These are phyloP conservation scores for Colletotrichum sp. DNA, from an alignment of 2,329 filamentous ascomycete species.

Conservation along the genomic window DNA sequence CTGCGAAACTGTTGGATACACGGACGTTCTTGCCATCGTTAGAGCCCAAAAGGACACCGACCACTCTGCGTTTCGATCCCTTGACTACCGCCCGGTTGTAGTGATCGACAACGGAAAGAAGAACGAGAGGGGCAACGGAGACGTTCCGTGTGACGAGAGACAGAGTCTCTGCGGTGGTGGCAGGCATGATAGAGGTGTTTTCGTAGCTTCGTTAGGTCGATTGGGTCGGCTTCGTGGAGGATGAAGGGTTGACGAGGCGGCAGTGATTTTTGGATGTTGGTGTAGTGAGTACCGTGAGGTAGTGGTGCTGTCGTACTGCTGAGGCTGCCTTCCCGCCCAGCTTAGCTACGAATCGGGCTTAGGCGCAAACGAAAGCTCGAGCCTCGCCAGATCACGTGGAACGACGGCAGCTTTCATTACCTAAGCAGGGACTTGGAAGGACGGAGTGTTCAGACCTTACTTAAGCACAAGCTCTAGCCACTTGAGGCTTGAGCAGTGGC, in stretches of 20 bases:
- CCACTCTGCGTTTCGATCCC: slow-evolving; percentile 84
- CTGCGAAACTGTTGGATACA: slow-evolving; percentile 98
- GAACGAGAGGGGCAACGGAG: slow-evolving; percentile 95
- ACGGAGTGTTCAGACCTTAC: not conserved
- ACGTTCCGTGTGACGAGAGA: slow-evolving; percentile 94
- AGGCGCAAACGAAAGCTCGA: slow-evolving; percentile 22
- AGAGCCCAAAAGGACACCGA: slow-evolving; percentile 92
- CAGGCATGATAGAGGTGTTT: slow-evolving; percentile 72
- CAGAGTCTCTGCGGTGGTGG: slow-evolving; percentile 95
- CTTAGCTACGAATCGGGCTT: slow-evolving; percentile 21
- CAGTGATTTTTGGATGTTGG: slow-evolving; percentile 1
- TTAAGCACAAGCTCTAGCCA: not conserved
- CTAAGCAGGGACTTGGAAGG: not conserved
- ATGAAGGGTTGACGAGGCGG: slow-evolving; percentile 1
- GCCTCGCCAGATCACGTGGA: slow-evolving; percentile 22
- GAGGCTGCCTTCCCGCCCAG: slow-evolving; percentile 30
- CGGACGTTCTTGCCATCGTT: slow-evolving; percentile 96
- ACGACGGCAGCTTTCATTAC: not conserved
- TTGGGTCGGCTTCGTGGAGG: slow-evolving; percentile 14
- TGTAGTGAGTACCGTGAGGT: not conserved
- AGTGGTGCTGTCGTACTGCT: slow-evolving; percentile 25
- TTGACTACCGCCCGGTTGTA: slow-evolving; percentile 92
- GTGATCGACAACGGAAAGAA: slow-evolving; percentile 97
- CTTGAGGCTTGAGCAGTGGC: not conserved
- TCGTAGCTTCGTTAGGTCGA: slow-evolving; percentile 17